Evolutionary conservation across 2,329 filamentous ascomycete genomes (phyloP), one percentile per base, ranked within the genome.

Genomic region (Trichothecium roseum): DNA sequence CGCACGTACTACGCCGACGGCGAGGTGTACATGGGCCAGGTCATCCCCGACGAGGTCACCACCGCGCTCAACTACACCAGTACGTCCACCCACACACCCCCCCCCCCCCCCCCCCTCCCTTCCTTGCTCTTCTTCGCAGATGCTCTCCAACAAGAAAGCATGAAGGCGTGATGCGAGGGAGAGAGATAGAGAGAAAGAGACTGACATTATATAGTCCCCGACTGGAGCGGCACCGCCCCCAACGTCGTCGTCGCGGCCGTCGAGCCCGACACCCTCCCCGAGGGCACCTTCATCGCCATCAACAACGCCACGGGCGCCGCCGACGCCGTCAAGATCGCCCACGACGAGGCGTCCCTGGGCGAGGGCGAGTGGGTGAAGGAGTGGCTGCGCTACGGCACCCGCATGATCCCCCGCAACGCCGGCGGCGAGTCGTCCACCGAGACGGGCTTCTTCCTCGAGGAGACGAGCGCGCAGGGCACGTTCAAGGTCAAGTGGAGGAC

Each of bases 281-380:
- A 24, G 2, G 38, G 35, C 34, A 37, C 34, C 13, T 34, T 37
- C 30, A 18, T 40, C 13, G 35, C 35, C 30, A 22, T 40, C 29
- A 40, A 40, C 38, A 40, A 32, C 38, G 27, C 30, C 9, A 32
- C 38, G 16, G 38, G 35, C 30, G 38, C 38, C 18, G 30, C 34
- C 8, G 34, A 37, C 30, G 29, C 38, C n/a, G 18, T 40, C 3
- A n/a, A 30, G n/a, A 14, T 40, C 15, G 30, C 26, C n/a, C 30
- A 36, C 37, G 37, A 38, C 28, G 32, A 30, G 32, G 17, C 26
- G n/a, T 13, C 30, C 10, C 34, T 37, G 13, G 30, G 34, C 13
- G 24, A 30, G 13, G 20, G 20, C 20, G 38, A 32, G 15, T 30
- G 24, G n/a, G 24, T 34, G 16, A 10, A 13, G 13, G 12, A 30